Evolutionary conservation across 495 filamentous ascomycete species (phyloP).

Genomic region (Annulohypoxylon stygium): DNA sequence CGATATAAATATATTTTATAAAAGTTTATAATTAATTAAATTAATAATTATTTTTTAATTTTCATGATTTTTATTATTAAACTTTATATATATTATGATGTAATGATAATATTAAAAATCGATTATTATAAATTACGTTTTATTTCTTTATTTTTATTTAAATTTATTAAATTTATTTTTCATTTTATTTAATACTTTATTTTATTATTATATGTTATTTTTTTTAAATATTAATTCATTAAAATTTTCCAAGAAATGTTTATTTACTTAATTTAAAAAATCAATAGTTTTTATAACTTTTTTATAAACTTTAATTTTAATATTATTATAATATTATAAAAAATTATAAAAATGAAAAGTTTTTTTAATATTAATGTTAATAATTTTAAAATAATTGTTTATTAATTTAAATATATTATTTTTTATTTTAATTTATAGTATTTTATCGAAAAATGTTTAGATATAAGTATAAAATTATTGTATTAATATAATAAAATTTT

Average conservation of each 20-base stretch:
- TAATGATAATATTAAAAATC: conserved; percentile 20
- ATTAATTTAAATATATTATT: background rate
- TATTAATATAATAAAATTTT: background rate
- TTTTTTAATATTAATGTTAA: conserved; percentile 22
- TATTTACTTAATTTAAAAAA: background rate
- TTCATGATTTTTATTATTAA: background rate
- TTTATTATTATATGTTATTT: background rate
- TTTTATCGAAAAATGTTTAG: background rate
- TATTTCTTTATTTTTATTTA: conserved; percentile 16
- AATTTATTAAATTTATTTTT: conserved; percentile 7
- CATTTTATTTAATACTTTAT: conserved; percentile 3
- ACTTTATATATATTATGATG: conserved; percentile 17
- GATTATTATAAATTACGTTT: conserved; percentile 22
- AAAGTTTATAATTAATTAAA: conserved; percentile 18
- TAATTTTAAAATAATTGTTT: conserved; percentile 22
- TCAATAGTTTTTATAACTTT: conserved; percentile 10
- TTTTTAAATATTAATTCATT: background rate
- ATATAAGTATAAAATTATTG: background rate
- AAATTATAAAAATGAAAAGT: conserved; percentile 23
- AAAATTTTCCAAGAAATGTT: background rate
- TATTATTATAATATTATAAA: conserved; percentile 26
- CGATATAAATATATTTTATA: background rate
- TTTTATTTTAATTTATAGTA: background rate
- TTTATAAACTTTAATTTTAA: conserved; percentile 22
- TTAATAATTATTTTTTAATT: background rate